These are phyloP conservation scores for Moesziomyces antarcticus DNA, from an alignment of 1,284 basidiomycete species.

Conservation along the genomic window DNA sequence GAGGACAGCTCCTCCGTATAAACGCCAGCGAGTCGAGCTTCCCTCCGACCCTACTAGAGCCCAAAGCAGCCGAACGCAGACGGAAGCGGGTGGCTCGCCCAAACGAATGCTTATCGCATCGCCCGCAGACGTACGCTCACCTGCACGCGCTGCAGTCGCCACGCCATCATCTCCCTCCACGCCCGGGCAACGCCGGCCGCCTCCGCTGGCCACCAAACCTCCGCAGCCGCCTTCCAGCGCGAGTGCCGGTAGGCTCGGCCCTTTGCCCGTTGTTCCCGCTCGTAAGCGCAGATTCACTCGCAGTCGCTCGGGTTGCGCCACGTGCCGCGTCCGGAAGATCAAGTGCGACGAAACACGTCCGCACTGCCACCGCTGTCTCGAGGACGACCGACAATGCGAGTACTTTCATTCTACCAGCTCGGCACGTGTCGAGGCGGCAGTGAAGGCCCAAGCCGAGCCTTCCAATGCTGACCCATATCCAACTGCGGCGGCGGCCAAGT, in stretches of 20 bases:
- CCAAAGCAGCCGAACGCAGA: not conserved
- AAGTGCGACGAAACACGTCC: conserved; percentile 30
- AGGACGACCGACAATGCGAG: conserved; percentile 8
- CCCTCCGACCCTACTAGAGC: too few species aligned
- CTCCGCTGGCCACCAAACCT: not conserved
- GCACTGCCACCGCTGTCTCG: conserved; percentile 12
- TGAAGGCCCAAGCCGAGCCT: not conserved
- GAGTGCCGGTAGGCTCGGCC: not conserved
- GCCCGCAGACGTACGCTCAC: not conserved
- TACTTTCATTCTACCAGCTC: not conserved
- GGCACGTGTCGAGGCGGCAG: not conserved
- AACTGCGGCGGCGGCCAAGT: not conserved
- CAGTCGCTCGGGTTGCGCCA: conserved; percentile 15
- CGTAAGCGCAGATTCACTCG: conserved; percentile 13
- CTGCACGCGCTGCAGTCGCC: not conserved
- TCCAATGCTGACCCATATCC: not conserved
- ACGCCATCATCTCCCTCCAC: not conserved
- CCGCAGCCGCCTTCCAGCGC: not conserved
- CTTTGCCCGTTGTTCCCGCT: not conserved
- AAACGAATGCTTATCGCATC: not conserved
- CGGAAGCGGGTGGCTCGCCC: not conserved
- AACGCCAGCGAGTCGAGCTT: not conserved
- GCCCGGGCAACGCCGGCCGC: too few species aligned
- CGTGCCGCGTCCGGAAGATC: conserved; percentile 18
- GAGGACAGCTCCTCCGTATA: not conserved